Percentiles rank a stretch among this genome's conserved stretches.
These are phyloP conservation scores for Tulasnella sp. DNA, from an alignment of 768 basidiomycete genomes.

Conservation along the genomic window DNA sequence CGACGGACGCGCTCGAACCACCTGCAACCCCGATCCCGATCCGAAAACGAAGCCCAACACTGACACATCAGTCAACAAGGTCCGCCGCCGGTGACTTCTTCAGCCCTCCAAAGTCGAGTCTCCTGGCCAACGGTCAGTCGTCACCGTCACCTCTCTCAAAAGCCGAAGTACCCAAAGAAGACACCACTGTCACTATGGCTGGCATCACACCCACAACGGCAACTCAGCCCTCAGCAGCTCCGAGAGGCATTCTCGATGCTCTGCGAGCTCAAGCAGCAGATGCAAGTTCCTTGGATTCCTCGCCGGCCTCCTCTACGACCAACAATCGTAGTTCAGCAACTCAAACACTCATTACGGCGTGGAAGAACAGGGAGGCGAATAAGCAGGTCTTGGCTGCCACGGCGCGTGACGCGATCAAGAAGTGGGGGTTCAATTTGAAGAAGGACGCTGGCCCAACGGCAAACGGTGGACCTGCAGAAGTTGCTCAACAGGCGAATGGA, in stretches of 20 bases:
- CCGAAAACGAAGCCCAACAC: not conserved
- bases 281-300: conserved; percentile 35
- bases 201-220: conserved; percentile 7
- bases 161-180: not conserved
- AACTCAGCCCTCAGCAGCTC: not conserved
- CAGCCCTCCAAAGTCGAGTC: not conserved
- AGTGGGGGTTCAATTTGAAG: conserved; percentile 82
- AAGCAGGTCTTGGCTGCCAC: conserved; percentile 76
- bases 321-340: conserved; percentile 29
- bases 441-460: conserved; percentile 50
- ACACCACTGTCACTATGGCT: conserved; percentile 15
- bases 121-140: not conserved
- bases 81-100: conserved; percentile 15
- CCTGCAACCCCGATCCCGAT: not conserved
- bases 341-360: conserved; percentile 67
- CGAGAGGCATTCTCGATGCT: not conserved
- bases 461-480: not conserved
- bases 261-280: conserved; percentile 30
- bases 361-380: conserved; percentile 72
- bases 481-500: no score
- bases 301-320: not conserved
- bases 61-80: conserved; percentile 3
- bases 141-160: not conserved
- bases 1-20: not conserved
- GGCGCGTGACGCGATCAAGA: conserved; percentile 68